Conservation (phyloP, 1,284 basidiomycete genomes). For the Ustilago cynodontis region DNA sequence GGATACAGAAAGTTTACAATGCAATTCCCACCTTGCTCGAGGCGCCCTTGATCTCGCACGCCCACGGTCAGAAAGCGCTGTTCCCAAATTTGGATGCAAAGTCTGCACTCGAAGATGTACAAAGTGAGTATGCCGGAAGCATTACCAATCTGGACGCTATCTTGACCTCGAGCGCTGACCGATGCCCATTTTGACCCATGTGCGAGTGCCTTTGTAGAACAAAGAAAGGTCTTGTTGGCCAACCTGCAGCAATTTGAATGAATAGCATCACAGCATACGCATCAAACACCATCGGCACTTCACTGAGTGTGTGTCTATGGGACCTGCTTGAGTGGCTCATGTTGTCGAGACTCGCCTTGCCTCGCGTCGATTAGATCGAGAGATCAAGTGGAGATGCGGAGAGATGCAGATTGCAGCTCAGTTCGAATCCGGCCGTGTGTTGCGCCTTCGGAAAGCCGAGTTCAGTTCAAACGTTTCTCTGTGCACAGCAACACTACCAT, state of each 20-base stretch:
- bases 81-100: conserved; percentile 39
- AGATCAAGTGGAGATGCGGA: conserved; percentile 2
- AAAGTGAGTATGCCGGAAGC: conserved; percentile 19
- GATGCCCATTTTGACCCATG: too few species aligned
- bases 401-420: too few species aligned
- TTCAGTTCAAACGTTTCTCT: background rate
- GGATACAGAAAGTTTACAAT: conserved; percentile 37
- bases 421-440: background rate
- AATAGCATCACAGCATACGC: background rate
- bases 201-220: conserved; percentile 11
- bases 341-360: too few species aligned
- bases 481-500: background rate
- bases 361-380: background rate
- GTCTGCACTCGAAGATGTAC: conserved; percentile 32
- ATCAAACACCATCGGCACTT: background rate
- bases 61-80: conserved; percentile 29
- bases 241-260: conserved; percentile 24
- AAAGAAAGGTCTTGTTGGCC: conserved; percentile 25
- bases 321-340: background rate
- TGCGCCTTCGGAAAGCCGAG: background rate
- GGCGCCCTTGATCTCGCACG: conserved; percentile 32
- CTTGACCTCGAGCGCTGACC: background rate
- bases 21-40: conserved; percentile 28
- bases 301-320: background rate
- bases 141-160: background rate